A percentile compares a stretch with the other conserved stretches of the same genome.
Evolutionary conservation across 495 filamentous ascomycete species (phyloP).

Genomic region (Aspergillus ostianus): DNA sequence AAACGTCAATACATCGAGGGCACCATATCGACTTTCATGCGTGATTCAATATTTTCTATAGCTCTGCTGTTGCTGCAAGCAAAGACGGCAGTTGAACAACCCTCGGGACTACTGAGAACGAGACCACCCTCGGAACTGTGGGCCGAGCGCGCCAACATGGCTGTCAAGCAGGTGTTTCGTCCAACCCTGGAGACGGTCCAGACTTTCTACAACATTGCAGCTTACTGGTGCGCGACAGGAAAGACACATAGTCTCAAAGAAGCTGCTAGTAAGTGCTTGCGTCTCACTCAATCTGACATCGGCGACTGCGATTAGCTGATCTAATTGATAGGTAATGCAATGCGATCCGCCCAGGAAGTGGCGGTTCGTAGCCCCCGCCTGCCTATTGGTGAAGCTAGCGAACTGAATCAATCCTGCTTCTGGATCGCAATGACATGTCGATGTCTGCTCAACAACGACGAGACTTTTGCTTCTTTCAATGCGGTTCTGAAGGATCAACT

Average conservation of each 20-base stretch:
- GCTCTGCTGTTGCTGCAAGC: neutral
- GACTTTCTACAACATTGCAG: conserved; percentile 2
- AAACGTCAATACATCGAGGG: conserved; percentile 1
- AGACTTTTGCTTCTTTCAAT: neutral
- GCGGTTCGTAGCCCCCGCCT: neutral
- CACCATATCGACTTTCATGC: neutral
- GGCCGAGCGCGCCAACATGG: neutral
- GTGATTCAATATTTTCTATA: conserved; percentile 5
- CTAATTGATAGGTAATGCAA: neutral
- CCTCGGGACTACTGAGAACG: neutral
- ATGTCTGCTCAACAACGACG: neutral
- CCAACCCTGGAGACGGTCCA: neutral
- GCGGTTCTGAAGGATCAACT: neutral
- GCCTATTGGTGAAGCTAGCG: neutral
- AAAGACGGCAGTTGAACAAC: neutral
- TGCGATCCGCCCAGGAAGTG: neutral
- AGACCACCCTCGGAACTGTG: neutral
- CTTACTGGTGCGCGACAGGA: conserved; percentile 3
- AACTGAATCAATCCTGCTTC: neutral
- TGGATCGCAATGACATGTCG: conserved; percentile 1
- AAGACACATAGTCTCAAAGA: neutral
- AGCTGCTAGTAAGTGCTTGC: neutral
- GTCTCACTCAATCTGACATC: neutral
- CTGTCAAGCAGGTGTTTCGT: neutral
- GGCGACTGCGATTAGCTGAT: neutral